Conservation (phyloP, 2,329 filamentous ascomycete genomes). For the Shiraia sp. region DNA sequence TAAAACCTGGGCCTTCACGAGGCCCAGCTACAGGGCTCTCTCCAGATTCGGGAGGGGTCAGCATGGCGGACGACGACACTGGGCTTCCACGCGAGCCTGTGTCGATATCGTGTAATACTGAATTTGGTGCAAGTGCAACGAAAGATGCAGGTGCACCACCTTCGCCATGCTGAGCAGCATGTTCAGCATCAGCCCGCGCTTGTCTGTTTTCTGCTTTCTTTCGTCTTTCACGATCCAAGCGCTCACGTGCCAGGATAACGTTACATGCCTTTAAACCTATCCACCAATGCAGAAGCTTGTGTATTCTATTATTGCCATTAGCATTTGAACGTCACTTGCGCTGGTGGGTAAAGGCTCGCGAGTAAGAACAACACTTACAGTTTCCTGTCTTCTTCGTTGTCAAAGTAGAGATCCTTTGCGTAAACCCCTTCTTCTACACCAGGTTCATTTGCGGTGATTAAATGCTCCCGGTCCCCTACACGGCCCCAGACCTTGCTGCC, state of each 20-base stretch:
- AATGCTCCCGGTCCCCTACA: constrained; percentile 34
- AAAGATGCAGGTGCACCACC: constrained; percentile 34
- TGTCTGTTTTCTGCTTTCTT: constrained; percentile 40
- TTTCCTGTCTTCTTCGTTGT: constrained; percentile 35
- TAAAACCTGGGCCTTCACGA: constrained; percentile 19
- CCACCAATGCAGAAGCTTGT: constrained; percentile 43
- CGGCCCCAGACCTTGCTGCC: constrained; percentile 39
- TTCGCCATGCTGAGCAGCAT: constrained; percentile 21
- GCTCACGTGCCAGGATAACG: constrained; percentile 41
- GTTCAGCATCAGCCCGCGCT: constrained; percentile 31
- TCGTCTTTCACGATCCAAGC: constrained; percentile 38
- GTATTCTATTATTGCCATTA: constrained; percentile 28
- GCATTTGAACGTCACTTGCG: constrained; percentile 1
- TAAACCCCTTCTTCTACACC: constrained; percentile 39
- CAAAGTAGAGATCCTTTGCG: constrained; percentile 36
- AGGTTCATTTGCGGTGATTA: constrained; percentile 37
- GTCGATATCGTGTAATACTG: constrained; percentile 28
- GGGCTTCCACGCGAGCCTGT: constrained; percentile 30
- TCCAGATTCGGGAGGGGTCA: constrained; percentile 34
- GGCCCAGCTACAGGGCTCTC: constrained; percentile 30
- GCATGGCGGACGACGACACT: constrained; percentile 31
- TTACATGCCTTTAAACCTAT: constrained; percentile 43
- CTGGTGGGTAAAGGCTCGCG: no score
- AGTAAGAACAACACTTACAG: constrained; percentile 22
- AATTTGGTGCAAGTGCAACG: constrained; percentile 34